A percentile compares a stretch with the other conserved stretches of the same genome.
phyloP scores from a whole-genome alignment of 75 land plant genomes.

The Pinus albicaulis region DNA sequence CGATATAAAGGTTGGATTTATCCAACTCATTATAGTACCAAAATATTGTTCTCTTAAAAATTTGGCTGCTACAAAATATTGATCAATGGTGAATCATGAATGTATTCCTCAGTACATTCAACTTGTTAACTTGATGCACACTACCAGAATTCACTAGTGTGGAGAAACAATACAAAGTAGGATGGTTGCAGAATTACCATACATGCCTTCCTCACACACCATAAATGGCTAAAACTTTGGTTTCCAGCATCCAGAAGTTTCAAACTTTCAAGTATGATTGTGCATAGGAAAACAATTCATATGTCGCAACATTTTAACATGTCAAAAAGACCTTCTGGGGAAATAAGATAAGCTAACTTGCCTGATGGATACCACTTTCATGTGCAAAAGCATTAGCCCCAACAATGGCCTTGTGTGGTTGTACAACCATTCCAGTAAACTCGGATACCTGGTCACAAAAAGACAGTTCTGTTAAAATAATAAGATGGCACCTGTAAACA shows the following conservation, averaged over 20 bases:
- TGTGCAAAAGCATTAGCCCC: slow-evolving; percentile 99
- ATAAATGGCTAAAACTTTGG: background rate
- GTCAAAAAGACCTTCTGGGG: background rate
- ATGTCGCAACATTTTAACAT: background rate
- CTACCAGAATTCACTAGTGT: background rate
- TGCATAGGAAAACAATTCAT: background rate
- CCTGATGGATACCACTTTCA: slow-evolving; percentile 99
- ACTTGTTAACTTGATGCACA: too few species aligned
- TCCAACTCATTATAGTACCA: too few species aligned
- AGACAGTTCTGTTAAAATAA: background rate
- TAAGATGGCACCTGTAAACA: background rate
- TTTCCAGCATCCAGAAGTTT: background rate
- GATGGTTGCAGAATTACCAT: background rate
- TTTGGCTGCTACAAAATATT: too few species aligned
- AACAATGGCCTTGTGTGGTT: slow-evolving; percentile 98
- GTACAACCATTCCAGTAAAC: slow-evolving; percentile 77
- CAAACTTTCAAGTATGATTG: background rate
- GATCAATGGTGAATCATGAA: too few species aligned
- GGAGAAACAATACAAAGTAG: background rate
- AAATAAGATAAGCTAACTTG: slow-evolving; percentile 5
- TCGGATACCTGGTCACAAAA: slow-evolving; percentile 57
- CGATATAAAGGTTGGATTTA: too few species aligned
- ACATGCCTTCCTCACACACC: background rate
- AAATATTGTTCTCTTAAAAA: too few species aligned
- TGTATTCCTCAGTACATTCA: too few species aligned